Percentiles rank a stretch among this genome's conserved stretches.
These are phyloP conservation scores for Abelmoschus esculentus DNA, from an alignment of 345 rosid genomes.

Conservation along the genomic window DNA sequence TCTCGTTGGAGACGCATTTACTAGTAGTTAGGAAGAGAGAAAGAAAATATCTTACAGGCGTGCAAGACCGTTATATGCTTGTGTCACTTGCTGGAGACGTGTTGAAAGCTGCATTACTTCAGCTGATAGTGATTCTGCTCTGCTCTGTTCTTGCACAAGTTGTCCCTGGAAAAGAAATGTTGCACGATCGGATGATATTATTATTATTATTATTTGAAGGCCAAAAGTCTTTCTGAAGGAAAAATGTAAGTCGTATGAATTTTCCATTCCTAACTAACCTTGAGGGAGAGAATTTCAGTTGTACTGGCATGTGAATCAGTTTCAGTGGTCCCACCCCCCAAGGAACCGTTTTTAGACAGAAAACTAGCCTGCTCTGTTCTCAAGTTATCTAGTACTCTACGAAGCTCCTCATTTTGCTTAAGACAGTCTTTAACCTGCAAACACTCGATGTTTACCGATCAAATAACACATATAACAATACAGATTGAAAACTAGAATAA, in stretches of 20 bases:
- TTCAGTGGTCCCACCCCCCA: slow-evolving; percentile 25
- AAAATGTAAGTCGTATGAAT: not conserved
- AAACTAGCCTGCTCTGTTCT: slow-evolving; percentile 59
- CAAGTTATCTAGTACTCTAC: slow-evolving; percentile 51
- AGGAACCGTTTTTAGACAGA: slow-evolving; percentile 17
- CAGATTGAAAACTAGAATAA: not conserved
- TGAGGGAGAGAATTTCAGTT: slow-evolving; percentile 52
- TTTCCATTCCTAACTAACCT: slow-evolving; percentile 35
- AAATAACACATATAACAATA: not conserved
- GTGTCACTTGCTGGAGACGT: slow-evolving; percentile 67
- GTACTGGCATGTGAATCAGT: slow-evolving; percentile 29
- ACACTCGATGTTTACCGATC: not conserved
- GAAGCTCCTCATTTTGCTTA: slow-evolving; percentile 81
- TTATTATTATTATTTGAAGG: not conserved
- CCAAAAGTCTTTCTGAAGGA: not conserved
- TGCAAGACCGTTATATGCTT: slow-evolving; percentile 64
- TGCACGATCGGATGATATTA: not conserved
- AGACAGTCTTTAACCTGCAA: slow-evolving; percentile 80
- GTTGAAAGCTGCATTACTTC: slow-evolving; percentile 80
- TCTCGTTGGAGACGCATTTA: not conserved
- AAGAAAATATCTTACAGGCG: slow-evolving; percentile 48
- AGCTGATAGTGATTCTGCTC: slow-evolving; percentile 74
- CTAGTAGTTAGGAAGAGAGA: not conserved
- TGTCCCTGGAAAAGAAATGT: slow-evolving; percentile 37
- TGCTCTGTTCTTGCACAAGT: slow-evolving; percentile 74